Conservation (phyloP, 1,284 basidiomycete species). For the Moesziomyces aphidis region DNA sequence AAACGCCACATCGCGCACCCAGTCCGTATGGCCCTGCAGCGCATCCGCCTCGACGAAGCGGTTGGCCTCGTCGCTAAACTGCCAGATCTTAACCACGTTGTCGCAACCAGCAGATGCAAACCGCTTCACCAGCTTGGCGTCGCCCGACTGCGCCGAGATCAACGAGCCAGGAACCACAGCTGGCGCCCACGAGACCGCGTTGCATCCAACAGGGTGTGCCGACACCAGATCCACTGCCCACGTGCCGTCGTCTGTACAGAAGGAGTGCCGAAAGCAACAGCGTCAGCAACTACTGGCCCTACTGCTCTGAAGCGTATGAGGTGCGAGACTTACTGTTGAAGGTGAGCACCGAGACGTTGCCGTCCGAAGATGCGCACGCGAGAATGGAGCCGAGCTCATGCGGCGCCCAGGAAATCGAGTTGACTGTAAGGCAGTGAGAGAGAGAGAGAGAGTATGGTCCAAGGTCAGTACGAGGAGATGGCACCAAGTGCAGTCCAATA, state of each 20-base stretch:
- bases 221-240: conserved; percentile 96
- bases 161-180: conserved; percentile 84
- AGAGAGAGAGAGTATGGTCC: neutral
- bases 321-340: conserved; percentile 83
- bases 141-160: conserved; percentile 47
- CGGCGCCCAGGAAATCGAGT: conserved; percentile 97
- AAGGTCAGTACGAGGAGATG: neutral
- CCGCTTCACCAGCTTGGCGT: conserved; percentile 52
- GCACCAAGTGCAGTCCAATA: neutral
- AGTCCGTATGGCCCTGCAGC: conserved; percentile 79
- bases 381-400: conserved; percentile 96
- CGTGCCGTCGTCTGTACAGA: conserved; percentile 84
- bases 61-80: conserved; percentile 71
- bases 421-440: conserved; percentile 74
- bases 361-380: conserved; percentile 97
- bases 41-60: conserved; percentile 61
- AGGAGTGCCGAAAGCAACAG: neutral
- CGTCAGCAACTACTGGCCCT: neutral
- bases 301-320: no score
- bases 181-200: conserved; percentile 97
- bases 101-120: conserved; percentile 97
- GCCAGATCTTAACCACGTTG: conserved; percentile 95
- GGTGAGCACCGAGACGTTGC: conserved; percentile 93
- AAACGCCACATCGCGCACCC: conserved; percentile 98
- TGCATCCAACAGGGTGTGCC: conserved; percentile 95